Percentiles rank a stretch among this genome's conserved stretches.
Conservation (phyloP, 805 yeast species). For the Kodamaea lidongshanica region DNA sequence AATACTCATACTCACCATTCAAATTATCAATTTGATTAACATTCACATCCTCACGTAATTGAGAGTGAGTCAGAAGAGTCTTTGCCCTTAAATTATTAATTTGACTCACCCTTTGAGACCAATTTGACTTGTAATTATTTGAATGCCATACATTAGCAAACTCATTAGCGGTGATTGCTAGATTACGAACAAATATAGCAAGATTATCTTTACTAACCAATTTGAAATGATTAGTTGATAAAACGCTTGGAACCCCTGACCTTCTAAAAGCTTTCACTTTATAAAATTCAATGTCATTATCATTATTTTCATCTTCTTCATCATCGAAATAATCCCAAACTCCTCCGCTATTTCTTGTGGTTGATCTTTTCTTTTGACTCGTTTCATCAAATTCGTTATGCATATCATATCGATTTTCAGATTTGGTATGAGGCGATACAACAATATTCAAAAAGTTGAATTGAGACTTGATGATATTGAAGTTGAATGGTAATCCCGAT, state of each 20-base stretch:
- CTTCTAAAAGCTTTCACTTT: slow-evolving; percentile 60
- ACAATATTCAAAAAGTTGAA: slow-evolving; percentile 80
- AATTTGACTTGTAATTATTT: slow-evolving; percentile 52
- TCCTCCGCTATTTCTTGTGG: slow-evolving; percentile 4
- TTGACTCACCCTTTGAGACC: slow-evolving; percentile 64
- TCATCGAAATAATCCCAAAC: slow-evolving; percentile 3
- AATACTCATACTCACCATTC: slow-evolving; percentile 7
- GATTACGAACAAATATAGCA: slow-evolving; percentile 58
- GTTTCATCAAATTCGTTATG: neutral
- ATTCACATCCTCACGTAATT: slow-evolving; percentile 21
- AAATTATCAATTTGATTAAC: slow-evolving; percentile 1
- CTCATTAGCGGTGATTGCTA: slow-evolving; percentile 59
- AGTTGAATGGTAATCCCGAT: slow-evolving; percentile 56
- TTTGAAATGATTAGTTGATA: slow-evolving; percentile 72
- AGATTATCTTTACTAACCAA: slow-evolving; percentile 55
- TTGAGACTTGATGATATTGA: slow-evolving; percentile 67
- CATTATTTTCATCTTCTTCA: slow-evolving; percentile 3
- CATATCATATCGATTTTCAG: slow-evolving; percentile 5
- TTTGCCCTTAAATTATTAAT: slow-evolving; percentile 30
- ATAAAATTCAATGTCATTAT: slow-evolving; percentile 30
- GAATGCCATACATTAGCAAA: slow-evolving; percentile 75
- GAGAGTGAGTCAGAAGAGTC: slow-evolving; percentile 21
- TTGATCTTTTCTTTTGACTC: neutral
- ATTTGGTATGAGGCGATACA: slow-evolving; percentile 51
- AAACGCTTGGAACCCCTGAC: slow-evolving; percentile 68